Percentiles rank a stretch among this genome's conserved stretches.
Evolutionary conservation across 495 filamentous ascomycete genomes (phyloP).

Genomic region (Penicillium robsamsonii): DNA sequence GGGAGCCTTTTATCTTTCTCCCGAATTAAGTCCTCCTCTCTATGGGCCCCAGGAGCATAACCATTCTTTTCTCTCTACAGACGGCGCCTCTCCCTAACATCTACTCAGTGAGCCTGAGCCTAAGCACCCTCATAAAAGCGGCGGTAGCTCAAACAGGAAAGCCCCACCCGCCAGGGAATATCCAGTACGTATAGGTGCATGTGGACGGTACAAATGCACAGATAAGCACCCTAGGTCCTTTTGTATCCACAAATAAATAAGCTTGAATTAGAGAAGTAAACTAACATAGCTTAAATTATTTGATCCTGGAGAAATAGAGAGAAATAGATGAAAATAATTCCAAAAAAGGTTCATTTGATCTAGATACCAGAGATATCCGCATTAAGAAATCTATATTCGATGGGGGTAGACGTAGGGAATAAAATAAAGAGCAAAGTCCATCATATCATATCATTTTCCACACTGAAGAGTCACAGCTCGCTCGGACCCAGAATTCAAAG

Average conservation of each 20-base stretch:
- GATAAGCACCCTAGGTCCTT: background rate
- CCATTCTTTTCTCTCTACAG: too few species aligned
- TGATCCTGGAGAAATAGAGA: background rate
- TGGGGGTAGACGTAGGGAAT: background rate
- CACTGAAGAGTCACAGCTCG: constrained; percentile 3
- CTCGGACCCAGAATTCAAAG: background rate
- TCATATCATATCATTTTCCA: constrained; percentile 12
- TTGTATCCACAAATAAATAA: background rate
- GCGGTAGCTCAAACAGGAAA: too few species aligned
- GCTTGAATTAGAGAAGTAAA: background rate
- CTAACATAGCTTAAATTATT: background rate
- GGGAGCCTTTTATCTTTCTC: too few species aligned
- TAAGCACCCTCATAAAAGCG: too few species aligned
- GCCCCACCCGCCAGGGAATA: too few species aligned
- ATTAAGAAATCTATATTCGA: constrained; percentile 9
- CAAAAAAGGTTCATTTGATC: constrained; percentile 1
- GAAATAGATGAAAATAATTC: background rate
- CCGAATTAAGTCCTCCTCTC: too few species aligned
- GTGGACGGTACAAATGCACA: background rate
- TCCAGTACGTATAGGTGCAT: too few species aligned
- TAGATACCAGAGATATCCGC: constrained; percentile 1
- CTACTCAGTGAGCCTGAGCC: too few species aligned
- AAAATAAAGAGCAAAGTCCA: constrained; percentile 8
- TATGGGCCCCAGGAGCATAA: too few species aligned
- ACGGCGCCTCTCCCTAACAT: too few species aligned